Percentiles rank a stretch among this genome's conserved stretches.
Conservation (phyloP, 2,329 filamentous ascomycete genomes). For the Ceratocystis alfenasii region DNA sequence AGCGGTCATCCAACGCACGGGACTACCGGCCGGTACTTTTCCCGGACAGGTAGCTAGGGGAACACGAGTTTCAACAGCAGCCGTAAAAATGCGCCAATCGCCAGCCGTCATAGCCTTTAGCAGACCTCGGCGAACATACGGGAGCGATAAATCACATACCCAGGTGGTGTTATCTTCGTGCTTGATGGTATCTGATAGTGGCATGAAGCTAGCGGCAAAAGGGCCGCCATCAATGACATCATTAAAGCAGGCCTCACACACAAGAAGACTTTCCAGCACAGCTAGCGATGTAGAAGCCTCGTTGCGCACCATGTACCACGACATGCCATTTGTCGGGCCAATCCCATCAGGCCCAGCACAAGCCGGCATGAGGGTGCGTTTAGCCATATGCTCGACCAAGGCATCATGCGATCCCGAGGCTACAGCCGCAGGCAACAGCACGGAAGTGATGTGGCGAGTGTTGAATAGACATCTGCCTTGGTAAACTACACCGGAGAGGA, state of each 20-base stretch:
- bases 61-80: slow-evolving; percentile 12
- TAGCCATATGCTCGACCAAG: slow-evolving; percentile 27
- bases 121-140: slow-evolving; percentile 25
- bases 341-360: slow-evolving; percentile 28
- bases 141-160: slow-evolving; percentile 28
- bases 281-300: not conserved
- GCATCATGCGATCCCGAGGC: slow-evolving; percentile 17
- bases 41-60: slow-evolving; percentile 11
- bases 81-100: slow-evolving; percentile 29
- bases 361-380: slow-evolving; percentile 25
- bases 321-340: slow-evolving; percentile 25
- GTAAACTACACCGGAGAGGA: slow-evolving; percentile 22
- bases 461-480: slow-evolving; percentile 15
- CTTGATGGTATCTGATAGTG: slow-evolving; percentile 26
- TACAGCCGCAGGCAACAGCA: not conserved
- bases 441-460: not conserved
- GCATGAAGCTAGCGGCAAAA: slow-evolving; percentile 28
- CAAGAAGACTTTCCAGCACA: slow-evolving; percentile 29
- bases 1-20: slow-evolving; percentile 17
- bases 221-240: slow-evolving; percentile 27
- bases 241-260: slow-evolving; percentile 33
- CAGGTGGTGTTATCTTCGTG: slow-evolving; percentile 24
- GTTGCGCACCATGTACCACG: slow-evolving; percentile 28
- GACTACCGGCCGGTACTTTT: not conserved
- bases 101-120: slow-evolving; percentile 23